These are phyloP conservation scores for Diaporthe sp. DNA, from an alignment of 2,329 filamentous ascomycete genomes.

Conservation along the genomic window DNA sequence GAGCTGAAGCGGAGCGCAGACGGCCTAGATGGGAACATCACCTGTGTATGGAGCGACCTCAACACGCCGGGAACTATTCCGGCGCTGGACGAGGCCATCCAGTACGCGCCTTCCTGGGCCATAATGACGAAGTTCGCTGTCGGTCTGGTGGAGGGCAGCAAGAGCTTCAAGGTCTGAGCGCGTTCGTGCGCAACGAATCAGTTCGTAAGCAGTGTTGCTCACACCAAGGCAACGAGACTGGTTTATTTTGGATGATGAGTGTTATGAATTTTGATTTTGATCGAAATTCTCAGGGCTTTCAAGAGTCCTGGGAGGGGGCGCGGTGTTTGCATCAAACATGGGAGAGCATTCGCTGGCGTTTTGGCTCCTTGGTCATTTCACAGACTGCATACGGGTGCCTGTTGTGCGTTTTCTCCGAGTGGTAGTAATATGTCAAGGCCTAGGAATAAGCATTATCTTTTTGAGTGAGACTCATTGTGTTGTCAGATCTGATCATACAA, in stretches of 20 bases:
- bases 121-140: slow-evolving; percentile 80
- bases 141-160: slow-evolving; percentile 85
- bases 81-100: slow-evolving; percentile 82
- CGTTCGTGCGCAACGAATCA: not conserved
- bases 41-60: slow-evolving; percentile 90
- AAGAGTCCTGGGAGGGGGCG: not conserved
- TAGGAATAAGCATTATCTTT: not conserved
- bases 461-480: not conserved
- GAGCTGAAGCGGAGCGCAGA: slow-evolving; percentile 50
- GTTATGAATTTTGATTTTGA: not conserved
- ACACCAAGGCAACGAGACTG: not conserved
- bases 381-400: slow-evolving; percentile 7
- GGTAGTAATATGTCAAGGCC: not conserved
- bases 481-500: not conserved
- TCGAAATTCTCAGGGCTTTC: not conserved
- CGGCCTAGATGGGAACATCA: slow-evolving; percentile 72
- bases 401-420: not conserved
- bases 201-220: not conserved
- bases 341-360: slow-evolving; percentile 23
- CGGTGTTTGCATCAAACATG: not conserved
- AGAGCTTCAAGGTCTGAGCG: slow-evolving; percentile 70
- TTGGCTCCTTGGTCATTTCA: not conserved
- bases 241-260: not conserved
- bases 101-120: slow-evolving; percentile 85
- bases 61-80: slow-evolving; percentile 81